Percentiles rank a stretch among this genome's conserved stretches.
Conservation (phyloP, 768 basidiomycete genomes). For the Suillus lakei region DNA sequence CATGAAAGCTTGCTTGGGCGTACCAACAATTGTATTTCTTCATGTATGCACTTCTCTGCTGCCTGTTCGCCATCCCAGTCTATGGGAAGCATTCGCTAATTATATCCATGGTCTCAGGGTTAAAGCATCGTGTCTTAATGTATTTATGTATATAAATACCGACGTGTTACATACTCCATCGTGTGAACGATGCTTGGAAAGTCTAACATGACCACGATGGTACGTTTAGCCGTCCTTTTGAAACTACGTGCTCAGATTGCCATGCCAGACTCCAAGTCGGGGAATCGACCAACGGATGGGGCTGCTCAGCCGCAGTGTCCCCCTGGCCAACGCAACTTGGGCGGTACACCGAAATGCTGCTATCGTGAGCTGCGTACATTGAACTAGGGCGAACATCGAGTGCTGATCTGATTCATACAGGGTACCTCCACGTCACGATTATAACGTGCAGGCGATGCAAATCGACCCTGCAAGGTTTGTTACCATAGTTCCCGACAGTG, state of each 20-base stretch:
- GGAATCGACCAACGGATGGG: neutral
- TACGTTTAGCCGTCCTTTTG: too few relatives aligned
- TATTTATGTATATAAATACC: too few relatives aligned
- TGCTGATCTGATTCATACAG: neutral
- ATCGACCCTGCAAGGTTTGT: neutral
- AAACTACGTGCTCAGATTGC: neutral
- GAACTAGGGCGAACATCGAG: neutral
- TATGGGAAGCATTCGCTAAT: too few relatives aligned
- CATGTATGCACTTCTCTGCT: too few relatives aligned
- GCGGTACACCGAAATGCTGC: neutral
- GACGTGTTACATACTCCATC: too few relatives aligned
- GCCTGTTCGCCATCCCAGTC: too few relatives aligned
- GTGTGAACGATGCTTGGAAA: too few relatives aligned
- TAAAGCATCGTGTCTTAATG: too few relatives aligned
- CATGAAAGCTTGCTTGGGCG: conserved; percentile 64
- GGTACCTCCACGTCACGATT: neutral
- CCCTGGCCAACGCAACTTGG: conserved; percentile 1
- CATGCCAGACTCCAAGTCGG: neutral
- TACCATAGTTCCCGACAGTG: neutral
- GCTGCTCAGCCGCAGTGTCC: neutral
- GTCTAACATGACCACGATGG: too few relatives aligned
- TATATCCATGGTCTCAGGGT: too few relatives aligned
- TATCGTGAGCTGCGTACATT: neutral
- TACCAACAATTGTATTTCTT: neutral
- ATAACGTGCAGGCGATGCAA: neutral